Evolutionary conservation across 495 filamentous ascomycete species (phyloP).

Genomic region (Barbatosphaeria neglecta): DNA sequence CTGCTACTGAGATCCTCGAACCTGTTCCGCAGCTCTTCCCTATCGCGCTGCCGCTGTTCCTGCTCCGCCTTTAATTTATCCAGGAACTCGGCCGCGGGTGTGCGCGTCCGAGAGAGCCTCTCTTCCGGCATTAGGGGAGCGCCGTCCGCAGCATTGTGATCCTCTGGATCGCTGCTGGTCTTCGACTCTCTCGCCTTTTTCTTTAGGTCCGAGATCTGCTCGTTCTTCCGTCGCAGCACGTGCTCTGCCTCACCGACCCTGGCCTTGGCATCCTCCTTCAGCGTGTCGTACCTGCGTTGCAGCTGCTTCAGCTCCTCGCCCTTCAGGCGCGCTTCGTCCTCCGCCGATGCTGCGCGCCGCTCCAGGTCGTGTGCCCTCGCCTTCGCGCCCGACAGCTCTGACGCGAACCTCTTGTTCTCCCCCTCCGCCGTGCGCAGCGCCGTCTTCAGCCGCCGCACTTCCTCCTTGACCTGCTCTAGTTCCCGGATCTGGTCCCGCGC

Average conservation of each 20-base stretch:
- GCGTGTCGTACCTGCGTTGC: conserved; percentile 36
- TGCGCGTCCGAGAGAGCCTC: not conserved
- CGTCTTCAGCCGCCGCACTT: conserved; percentile 33
- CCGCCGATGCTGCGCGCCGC: conserved; percentile 24
- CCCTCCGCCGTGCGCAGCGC: conserved; percentile 33
- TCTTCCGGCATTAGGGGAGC: not conserved
- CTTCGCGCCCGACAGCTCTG: conserved; percentile 23
- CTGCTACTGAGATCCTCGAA: conserved; percentile 6
- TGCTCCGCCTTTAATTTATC: conserved; percentile 14
- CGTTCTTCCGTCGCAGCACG: conserved; percentile 52
- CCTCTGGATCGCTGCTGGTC: conserved; percentile 6
- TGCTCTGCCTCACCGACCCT: conserved; percentile 41
- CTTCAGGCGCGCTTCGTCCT: conserved; percentile 29
- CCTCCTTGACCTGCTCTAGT: conserved; percentile 33
- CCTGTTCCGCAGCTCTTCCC: conserved; percentile 8
- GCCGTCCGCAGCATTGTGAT: not conserved
- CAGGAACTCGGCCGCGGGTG: conserved; percentile 11
- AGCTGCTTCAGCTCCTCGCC: conserved; percentile 43
- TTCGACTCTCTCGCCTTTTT: conserved; percentile 40
- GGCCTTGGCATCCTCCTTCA: conserved; percentile 50
- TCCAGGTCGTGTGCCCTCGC: conserved; percentile 31
- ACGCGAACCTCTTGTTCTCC: conserved; percentile 33
- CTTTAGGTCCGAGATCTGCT: conserved; percentile 49
- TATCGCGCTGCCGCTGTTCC: conserved; percentile 9
- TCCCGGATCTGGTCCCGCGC: conserved; percentile 39